These are phyloP conservation scores for Glycyrrhiza uralensis DNA, from an alignment of 306 rosid species.

Conservation along the genomic window DNA sequence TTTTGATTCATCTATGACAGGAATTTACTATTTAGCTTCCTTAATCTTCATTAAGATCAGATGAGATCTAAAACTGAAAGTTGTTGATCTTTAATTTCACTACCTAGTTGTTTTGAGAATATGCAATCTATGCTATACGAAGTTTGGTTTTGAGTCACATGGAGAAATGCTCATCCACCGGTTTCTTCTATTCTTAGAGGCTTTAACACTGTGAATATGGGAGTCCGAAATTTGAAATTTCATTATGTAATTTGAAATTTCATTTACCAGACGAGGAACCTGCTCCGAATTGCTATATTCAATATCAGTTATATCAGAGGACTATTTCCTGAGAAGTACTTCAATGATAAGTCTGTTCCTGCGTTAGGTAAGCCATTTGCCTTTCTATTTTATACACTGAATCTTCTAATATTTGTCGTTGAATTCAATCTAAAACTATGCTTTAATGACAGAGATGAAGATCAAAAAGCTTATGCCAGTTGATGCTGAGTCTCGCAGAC, in stretches of 20 bases:
- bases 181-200: neutral
- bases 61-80: constrained; percentile 1
- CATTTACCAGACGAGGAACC: constrained; percentile 73
- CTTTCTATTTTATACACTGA: neutral
- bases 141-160: neutral
- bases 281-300: constrained; percentile 94
- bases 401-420: neutral
- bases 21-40: neutral
- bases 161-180: neutral
- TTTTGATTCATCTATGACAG: neutral
- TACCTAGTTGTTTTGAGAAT: neutral
- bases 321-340: constrained; percentile 90
- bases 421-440: constrained; percentile 24
- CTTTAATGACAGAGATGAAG: constrained; percentile 73
- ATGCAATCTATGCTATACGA: neutral
- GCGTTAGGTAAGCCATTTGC: constrained; percentile 62
- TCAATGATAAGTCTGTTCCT: constrained; percentile 88
- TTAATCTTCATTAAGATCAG: neutral
- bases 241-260: constrained; percentile 9
- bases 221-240: constrained; percentile 2
- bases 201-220: neutral
- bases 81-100: neutral
- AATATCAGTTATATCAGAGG: constrained; percentile 96
- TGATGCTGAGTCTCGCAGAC: constrained; percentile 91
- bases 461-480: constrained; percentile 88